Conservation (phyloP, 1,139 yeast genomes). For the Protomyces lactucae-debilis region DNA sequence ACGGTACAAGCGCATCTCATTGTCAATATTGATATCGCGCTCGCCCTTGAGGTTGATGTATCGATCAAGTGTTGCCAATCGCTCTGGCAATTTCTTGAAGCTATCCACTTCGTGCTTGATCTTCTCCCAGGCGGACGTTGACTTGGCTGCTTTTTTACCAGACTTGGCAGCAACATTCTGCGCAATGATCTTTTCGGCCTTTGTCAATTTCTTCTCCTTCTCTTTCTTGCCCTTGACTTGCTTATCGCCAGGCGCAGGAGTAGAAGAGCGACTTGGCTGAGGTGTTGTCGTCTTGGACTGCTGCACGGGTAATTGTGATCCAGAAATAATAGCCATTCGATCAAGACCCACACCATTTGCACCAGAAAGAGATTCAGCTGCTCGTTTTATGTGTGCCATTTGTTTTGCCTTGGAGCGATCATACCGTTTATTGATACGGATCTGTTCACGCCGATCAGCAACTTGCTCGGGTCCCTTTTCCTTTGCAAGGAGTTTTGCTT, state of each 20-base stretch:
- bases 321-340: conserved; percentile 22
- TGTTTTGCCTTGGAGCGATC: conserved; percentile 21
- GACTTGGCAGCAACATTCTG: conserved; percentile 28
- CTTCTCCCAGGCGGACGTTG: conserved; percentile 25
- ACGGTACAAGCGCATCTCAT: conserved; percentile 27
- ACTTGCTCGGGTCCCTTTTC: conserved; percentile 22
- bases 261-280: conserved; percentile 13
- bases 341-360: conserved; percentile 22
- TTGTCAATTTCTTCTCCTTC: conserved; percentile 25
- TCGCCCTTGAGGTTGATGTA: conserved; percentile 13
- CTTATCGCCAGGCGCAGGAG: conserved; percentile 10
- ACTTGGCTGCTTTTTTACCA: conserved; percentile 26
- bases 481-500: conserved; percentile 20
- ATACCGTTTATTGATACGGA: conserved; percentile 24
- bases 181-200: conserved; percentile 26
- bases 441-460: conserved; percentile 15
- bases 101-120: conserved; percentile 25
- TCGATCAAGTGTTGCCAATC: conserved; percentile 19
- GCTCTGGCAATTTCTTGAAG: conserved; percentile 20
- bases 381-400: conserved; percentile 23
- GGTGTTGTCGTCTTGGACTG: conserved; percentile 9
- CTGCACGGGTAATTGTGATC: background rate
- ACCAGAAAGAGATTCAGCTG: conserved; percentile 16
- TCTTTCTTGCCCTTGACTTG: conserved; percentile 25
- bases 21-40: conserved; percentile 26